A percentile compares a stretch with the other conserved stretches of the same genome.
Conservation (phyloP, 805 yeast genomes). For the Candida boleticola region DNA sequence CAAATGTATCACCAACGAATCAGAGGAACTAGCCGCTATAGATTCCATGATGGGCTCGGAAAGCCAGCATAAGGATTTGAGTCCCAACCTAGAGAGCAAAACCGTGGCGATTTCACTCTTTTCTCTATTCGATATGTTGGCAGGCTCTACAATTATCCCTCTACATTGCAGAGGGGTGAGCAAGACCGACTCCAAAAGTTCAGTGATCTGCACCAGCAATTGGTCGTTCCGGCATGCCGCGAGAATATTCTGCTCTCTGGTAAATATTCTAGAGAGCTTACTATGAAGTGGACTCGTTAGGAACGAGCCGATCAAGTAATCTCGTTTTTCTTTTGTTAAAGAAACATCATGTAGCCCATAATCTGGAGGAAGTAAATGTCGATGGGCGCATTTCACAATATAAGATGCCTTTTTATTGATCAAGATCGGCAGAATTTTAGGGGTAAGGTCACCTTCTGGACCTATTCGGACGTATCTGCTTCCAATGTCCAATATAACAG, state of each 20-base stretch:
- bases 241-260: slow-evolving; percentile 8
- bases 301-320: slow-evolving; percentile 1
- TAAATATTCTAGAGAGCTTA: slow-evolving; percentile 10
- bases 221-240: slow-evolving; percentile 1
- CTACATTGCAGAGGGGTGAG: slow-evolving; percentile 19
- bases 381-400: too few species aligned
- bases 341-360: slow-evolving; percentile 20
- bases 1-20: slow-evolving; percentile 28
- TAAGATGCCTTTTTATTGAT: neutral
- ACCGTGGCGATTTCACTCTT: slow-evolving; percentile 17
- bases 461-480: neutral
- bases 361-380: slow-evolving; percentile 16
- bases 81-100: slow-evolving; percentile 20
- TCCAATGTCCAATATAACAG: neutral
- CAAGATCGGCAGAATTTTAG: too few species aligned
- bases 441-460: neutral
- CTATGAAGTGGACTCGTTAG: neutral
- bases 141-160: slow-evolving; percentile 19
- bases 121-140: slow-evolving; percentile 11
- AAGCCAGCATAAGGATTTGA: slow-evolving; percentile 22
- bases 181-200: slow-evolving; percentile 13
- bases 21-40: slow-evolving; percentile 17
- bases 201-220: slow-evolving; percentile 8
- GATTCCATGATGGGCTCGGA: slow-evolving; percentile 19
- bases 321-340: slow-evolving; percentile 15